Percentiles rank a stretch among this genome's conserved stretches.
phyloP scores from a whole-genome alignment of 371 early-diverging fungal genomes.

The Lichtheimia ornata region DNA sequence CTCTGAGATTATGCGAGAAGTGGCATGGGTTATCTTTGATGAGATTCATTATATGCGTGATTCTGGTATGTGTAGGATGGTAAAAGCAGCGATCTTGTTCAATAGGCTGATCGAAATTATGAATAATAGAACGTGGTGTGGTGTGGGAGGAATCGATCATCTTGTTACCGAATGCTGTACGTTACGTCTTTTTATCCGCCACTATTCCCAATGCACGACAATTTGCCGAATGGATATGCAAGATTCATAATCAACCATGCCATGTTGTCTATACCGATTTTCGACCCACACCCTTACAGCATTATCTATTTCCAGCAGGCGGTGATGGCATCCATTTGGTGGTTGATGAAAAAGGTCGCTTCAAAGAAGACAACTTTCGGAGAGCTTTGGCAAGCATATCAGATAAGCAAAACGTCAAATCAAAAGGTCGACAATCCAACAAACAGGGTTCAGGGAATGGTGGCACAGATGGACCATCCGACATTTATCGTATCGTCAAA shows the following conservation, averaged over 20 bases:
- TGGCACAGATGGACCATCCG: slow-evolving; percentile 66
- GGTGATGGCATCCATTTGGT: slow-evolving; percentile 94
- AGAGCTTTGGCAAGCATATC: slow-evolving; percentile 77
- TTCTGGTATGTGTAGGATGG: slow-evolving; percentile 34
- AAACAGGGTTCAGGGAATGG: neutral
- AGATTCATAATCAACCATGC: slow-evolving; percentile 95
- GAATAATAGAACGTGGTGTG: slow-evolving; percentile 90
- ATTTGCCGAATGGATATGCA: slow-evolving; percentile 99
- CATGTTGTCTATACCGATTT: slow-evolving; percentile 99
- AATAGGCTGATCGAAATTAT: neutral
- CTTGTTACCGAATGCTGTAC: slow-evolving; percentile 91
- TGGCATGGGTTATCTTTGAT: slow-evolving; percentile 99
- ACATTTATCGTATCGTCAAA: slow-evolving; percentile 92
- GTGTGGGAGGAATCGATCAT: slow-evolving; percentile 99
- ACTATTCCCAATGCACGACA: slow-evolving; percentile 99
- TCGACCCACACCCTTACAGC: slow-evolving; percentile 98
- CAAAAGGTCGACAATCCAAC: neutral
- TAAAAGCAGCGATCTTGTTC: neutral
- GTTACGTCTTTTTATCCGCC: slow-evolving; percentile 98
- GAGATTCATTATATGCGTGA: slow-evolving; percentile 99
- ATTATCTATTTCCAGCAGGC: slow-evolving; percentile 93
- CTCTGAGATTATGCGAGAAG: slow-evolving; percentile 98
- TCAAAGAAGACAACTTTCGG: slow-evolving; percentile 95
- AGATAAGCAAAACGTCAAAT: slow-evolving; percentile 24
- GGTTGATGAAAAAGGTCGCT: slow-evolving; percentile 95